Percentiles rank a stretch among this genome's conserved stretches.
Conservation (phyloP, 495 filamentous ascomycete genomes). For the Penicillium angulare region DNA sequence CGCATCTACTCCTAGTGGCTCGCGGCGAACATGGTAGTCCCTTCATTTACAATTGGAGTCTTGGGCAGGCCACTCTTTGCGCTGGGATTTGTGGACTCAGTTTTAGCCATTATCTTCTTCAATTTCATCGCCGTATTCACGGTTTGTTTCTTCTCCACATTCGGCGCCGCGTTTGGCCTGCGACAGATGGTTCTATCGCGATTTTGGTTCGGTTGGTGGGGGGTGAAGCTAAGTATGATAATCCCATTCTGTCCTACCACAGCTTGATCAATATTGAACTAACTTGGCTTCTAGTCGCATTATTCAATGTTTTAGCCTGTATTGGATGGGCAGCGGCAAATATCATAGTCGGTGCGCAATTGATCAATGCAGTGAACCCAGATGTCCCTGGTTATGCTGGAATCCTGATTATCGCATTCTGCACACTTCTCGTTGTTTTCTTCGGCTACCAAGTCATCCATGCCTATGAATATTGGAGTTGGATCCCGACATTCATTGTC, state of each 20-base stretch:
- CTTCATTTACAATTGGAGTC: slow-evolving; percentile 56
- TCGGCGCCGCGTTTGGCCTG: slow-evolving; percentile 51
- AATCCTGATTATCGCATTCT: slow-evolving; percentile 50
- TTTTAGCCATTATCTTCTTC: slow-evolving; percentile 56
- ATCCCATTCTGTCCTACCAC: slow-evolving; percentile 34
- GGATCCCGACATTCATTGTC: slow-evolving; percentile 43
- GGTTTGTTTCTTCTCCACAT: slow-evolving; percentile 50
- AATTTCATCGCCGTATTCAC: slow-evolving; percentile 46
- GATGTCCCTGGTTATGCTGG: slow-evolving; percentile 46
- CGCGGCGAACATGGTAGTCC: slow-evolving; percentile 18
- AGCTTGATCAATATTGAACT: no score
- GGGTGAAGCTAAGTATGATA: slow-evolving; percentile 20
- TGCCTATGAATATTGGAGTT: slow-evolving; percentile 53
- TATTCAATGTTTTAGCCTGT: slow-evolving; percentile 39
- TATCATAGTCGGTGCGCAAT: slow-evolving; percentile 19
- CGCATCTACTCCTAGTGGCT: slow-evolving; percentile 12
- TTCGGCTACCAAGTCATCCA: slow-evolving; percentile 53
- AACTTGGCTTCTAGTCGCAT: slow-evolving; percentile 32
- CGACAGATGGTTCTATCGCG: slow-evolving; percentile 57
- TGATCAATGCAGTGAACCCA: slow-evolving; percentile 20
- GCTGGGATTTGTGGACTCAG: slow-evolving; percentile 44
- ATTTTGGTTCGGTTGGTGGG: slow-evolving; percentile 49
- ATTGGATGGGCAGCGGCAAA: slow-evolving; percentile 21
- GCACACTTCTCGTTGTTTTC: slow-evolving; percentile 46
- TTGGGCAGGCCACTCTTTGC: slow-evolving; percentile 48